Base-by-base conservation (phyloP, 108 stramenopile species). In the Skeletonema menzelii region DNA sequence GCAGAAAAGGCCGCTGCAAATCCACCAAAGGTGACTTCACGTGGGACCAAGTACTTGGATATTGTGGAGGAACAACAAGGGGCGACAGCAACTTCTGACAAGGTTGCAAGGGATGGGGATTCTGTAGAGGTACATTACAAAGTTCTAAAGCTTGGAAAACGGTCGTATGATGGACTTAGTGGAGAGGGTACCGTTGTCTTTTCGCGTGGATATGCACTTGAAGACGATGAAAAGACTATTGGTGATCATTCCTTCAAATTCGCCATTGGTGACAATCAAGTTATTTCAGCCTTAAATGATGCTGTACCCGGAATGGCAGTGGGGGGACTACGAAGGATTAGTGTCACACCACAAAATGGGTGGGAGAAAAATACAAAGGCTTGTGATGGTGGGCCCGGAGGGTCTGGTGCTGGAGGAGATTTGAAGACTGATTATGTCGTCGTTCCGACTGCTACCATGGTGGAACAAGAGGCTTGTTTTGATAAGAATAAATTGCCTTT, bases 311-410 rank as follows among this genome's bases (percentile, higher is more conserved):
- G 89, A 8, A 92, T 92, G 91, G 69, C 84, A 63, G 71, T 77
- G 22, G 85, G 87, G 8, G 75, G 72, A 55, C 66, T 80, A 3
- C 84, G 94, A 8, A 77, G 94, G 15, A 85, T 95, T 59, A 76
- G 83, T 38, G 75, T 95, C 17, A 59, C 86, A 27, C 94, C 94
- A 5, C 89, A 89, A 68, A 85, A 82, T 74, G 94, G 94, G 59
- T 95, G 94, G 94, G 75, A 84, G 67, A 87, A 86, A 63, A 76
- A 86, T 13, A 84, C 86, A 10, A 77, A 46, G 32, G 65, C 62
- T 30, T 95, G 94, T 63, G 94, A 95, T 69, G 94, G 94, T 31
- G 94, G 94, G 5, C 94, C 91, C 0, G 94, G 91, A 17, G 94
- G 94, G 3, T 46, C 31, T 0, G 94, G 94, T 3, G 64, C 82